A percentile compares a stretch with the other conserved stretches of the same genome.
Conservation (phyloP, 2,329 filamentous ascomycete genomes). For the Cladosporium velox region DNA sequence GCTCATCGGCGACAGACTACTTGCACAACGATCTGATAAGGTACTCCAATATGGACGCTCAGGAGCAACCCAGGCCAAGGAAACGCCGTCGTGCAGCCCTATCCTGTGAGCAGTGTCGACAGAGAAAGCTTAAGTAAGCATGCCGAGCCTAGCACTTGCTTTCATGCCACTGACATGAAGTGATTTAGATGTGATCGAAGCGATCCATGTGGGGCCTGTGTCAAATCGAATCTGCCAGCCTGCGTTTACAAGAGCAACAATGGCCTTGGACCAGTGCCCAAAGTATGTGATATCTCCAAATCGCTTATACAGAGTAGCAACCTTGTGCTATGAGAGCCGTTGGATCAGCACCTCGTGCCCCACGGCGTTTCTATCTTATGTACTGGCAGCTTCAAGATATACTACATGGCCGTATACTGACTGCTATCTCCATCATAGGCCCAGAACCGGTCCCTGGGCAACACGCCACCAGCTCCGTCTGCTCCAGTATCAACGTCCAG, state of each 20-base stretch:
- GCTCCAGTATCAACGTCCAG: not conserved
- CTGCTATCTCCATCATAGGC: not conserved
- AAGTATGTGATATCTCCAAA: not conserved
- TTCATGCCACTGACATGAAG: not conserved
- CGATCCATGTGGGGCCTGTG: slow-evolving; percentile 17
- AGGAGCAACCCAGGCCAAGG: slow-evolving; percentile 11
- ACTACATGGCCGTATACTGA: not conserved
- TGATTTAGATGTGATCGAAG: slow-evolving; percentile 11
- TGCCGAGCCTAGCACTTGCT: not conserved
- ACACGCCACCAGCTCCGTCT: not conserved
- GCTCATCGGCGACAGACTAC: not conserved
- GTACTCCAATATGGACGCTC: not conserved
- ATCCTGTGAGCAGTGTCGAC: slow-evolving; percentile 1
- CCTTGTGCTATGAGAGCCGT: not conserved
- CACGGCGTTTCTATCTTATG: not conserved
- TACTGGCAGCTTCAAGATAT: not conserved
- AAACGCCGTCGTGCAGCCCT: slow-evolving; percentile 8
- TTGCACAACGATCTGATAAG: slow-evolving; percentile 18
- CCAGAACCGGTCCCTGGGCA: not conserved
- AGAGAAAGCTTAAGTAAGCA: slow-evolving; percentile 14
- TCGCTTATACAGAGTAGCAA: not conserved
- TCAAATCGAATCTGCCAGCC: slow-evolving; percentile 8
- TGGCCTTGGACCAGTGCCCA: not conserved
- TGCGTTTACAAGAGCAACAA: slow-evolving; percentile 14
- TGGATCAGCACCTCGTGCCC: not conserved